Percentiles rank a stretch among this genome's conserved stretches.
Evolutionary conservation across 495 filamentous ascomycete genomes (phyloP).

Genomic region (Oidiodendron maius): DNA sequence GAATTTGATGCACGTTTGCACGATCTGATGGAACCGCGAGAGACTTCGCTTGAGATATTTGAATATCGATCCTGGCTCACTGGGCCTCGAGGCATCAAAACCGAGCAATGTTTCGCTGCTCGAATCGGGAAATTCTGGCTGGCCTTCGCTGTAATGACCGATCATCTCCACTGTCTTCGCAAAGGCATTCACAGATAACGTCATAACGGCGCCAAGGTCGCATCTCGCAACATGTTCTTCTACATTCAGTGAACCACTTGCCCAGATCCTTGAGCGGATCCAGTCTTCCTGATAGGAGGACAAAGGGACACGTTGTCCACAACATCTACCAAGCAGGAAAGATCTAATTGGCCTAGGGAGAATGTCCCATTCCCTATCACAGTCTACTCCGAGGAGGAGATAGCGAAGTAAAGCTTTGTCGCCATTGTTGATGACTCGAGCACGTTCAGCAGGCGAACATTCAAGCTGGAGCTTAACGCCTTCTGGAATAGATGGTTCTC

Average conservation of each 20-base stretch:
- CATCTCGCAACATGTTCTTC: constrained; percentile 7
- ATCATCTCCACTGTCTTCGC: not conserved
- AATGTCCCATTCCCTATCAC: constrained; percentile 5
- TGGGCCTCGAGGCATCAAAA: not conserved
- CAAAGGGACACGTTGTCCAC: not conserved
- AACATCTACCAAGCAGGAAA: not conserved
- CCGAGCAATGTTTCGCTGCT: not conserved
- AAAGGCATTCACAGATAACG: not conserved
- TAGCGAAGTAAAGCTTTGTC: constrained; percentile 1
- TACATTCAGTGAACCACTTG: not conserved
- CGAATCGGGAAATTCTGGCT: constrained; percentile 19
- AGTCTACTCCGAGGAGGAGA: constrained; percentile 2
- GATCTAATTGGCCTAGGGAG: constrained; percentile 2
- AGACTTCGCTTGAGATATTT: not conserved
- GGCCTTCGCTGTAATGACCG: constrained; percentile 2
- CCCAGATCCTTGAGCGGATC: constrained; percentile 2
- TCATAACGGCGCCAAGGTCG: constrained; percentile 12
- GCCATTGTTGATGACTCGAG: constrained; percentile 4
- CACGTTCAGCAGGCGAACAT: not conserved
- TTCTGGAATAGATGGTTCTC: not conserved
- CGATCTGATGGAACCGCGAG: constrained; percentile 26
- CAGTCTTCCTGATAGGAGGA: constrained; percentile 1
- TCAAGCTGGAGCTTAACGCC: constrained; percentile 10
- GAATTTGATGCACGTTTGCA: constrained; percentile 45
- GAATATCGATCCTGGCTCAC: not conserved